Conservation (phyloP, 768 basidiomycete genomes). For the Ramaria rubella region DNA sequence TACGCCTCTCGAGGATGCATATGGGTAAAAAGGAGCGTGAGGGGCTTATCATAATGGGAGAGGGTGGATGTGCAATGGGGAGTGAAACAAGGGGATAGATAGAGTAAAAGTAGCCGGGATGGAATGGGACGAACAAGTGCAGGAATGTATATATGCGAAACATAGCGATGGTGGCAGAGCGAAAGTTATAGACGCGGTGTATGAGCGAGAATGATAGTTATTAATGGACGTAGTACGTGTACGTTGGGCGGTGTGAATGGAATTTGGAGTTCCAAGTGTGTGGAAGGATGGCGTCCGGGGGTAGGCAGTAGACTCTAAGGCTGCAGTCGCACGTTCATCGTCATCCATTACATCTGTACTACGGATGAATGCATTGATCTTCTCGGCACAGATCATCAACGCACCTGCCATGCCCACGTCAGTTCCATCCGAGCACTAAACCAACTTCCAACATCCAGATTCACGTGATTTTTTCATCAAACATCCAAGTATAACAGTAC, state of each 20-base stretch:
- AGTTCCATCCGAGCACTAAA: neutral
- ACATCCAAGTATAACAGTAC: conserved; percentile 90
- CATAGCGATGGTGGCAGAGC: neutral
- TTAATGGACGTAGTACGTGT: neutral
- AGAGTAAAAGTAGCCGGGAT: neutral
- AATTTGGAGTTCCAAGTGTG: neutral
- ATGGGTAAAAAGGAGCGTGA: neutral
- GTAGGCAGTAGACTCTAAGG: neutral
- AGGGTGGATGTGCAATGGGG: neutral
- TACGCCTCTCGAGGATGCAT: neutral
- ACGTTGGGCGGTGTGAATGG: too few relatives aligned
- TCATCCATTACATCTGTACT: neutral
- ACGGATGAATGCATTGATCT: neutral
- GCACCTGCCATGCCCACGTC: neutral
- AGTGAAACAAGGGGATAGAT: neutral
- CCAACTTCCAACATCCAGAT: neutral
- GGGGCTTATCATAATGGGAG: neutral
- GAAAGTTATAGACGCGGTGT: neutral
- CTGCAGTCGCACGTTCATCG: neutral
- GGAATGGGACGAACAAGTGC: neutral
- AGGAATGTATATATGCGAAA: neutral
- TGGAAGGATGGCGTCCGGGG: neutral
- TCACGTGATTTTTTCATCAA: conserved; percentile 24
- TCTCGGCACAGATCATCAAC: neutral
- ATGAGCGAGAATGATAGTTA: neutral